These are phyloP conservation scores for Pseudogymnoascus sp. DNA, from an alignment of 2,329 filamentous ascomycete genomes.

Conservation along the genomic window DNA sequence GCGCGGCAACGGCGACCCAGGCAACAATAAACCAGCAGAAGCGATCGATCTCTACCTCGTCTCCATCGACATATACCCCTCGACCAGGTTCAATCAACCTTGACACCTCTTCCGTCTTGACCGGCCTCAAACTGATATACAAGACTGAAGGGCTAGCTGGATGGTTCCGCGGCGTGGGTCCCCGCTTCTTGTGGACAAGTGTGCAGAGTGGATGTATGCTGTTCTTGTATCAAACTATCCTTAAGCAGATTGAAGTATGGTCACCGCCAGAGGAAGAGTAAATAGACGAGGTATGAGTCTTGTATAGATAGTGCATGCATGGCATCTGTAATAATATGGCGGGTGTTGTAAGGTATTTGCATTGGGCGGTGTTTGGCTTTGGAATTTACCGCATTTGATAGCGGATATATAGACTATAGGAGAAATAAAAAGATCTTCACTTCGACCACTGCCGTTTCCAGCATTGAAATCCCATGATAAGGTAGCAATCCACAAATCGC, in stretches of 20 bases:
- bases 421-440: slow-evolving; percentile 4
- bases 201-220: slow-evolving; percentile 96
- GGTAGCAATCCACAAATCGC: background rate
- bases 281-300: background rate
- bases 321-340: background rate
- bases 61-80: slow-evolving; percentile 74
- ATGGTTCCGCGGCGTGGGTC: slow-evolving; percentile 92
- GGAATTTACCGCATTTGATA: background rate
- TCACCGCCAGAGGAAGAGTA: slow-evolving; percentile 11
- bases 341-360: slow-evolving; percentile 7
- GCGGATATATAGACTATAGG: slow-evolving; percentile 8
- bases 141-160: slow-evolving; percentile 79
- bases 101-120: slow-evolving; percentile 83
- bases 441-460: background rate
- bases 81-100: slow-evolving; percentile 72
- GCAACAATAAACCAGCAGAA: slow-evolving; percentile 44
- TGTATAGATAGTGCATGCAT: slow-evolving; percentile 7
- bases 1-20: slow-evolving; percentile 25
- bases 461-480: background rate
- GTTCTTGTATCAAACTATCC: slow-evolving; percentile 83
- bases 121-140: slow-evolving; percentile 81
- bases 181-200: slow-evolving; percentile 91
- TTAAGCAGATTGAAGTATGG: slow-evolving; percentile 64
- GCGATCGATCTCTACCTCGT: slow-evolving; percentile 80
- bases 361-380: slow-evolving; percentile 7